phyloP scores from a whole-genome alignment of 2,329 filamentous ascomycete genomes.

The Simplicillium sp. region DNA sequence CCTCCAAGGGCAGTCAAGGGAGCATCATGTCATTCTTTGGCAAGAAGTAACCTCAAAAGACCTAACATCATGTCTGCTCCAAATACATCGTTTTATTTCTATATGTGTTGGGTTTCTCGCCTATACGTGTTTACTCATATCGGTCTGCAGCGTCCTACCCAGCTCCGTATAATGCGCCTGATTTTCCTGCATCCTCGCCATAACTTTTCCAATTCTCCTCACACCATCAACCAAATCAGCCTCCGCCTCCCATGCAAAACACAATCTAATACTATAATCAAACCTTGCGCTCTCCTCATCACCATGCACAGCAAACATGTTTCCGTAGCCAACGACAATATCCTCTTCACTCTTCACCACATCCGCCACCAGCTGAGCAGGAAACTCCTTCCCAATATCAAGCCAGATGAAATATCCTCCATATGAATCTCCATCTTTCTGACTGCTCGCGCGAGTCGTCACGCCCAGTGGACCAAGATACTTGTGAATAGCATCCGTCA shows the following conservation, averaged over 20 bases:
- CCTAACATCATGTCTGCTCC: conserved; percentile 21
- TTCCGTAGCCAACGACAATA: conserved; percentile 58
- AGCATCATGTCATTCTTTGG: conserved; percentile 90
- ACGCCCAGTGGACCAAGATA: conserved; percentile 57
- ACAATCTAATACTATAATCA: conserved; percentile 51
- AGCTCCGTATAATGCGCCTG: conserved; percentile 15
- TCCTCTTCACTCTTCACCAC: conserved; percentile 53
- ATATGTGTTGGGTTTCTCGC: background rate
- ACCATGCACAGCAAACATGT: conserved; percentile 57
- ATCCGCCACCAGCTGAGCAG: conserved; percentile 46
- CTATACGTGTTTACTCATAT: conserved; percentile 4
- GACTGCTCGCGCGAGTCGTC: conserved; percentile 22
- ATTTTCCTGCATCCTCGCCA: conserved; percentile 21
- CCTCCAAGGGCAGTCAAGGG: conserved; percentile 55
- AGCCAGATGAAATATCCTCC: conserved; percentile 89
- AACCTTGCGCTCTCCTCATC: conserved; percentile 47
- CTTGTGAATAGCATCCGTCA: conserved; percentile 49
- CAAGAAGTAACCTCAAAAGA: conserved; percentile 56
- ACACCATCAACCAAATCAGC: conserved; percentile 58
- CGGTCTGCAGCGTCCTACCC: background rate
- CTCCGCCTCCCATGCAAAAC: conserved; percentile 65
- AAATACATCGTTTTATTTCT: background rate
- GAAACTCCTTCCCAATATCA: conserved; percentile 40
- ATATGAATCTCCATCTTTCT: conserved; percentile 38
- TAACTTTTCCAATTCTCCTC: conserved; percentile 44